Percentiles rank a stretch among this genome's conserved stretches.
Evolutionary conservation across 2,329 filamentous ascomycete species (phyloP).

Genomic region (Microdochium paspali): DNA sequence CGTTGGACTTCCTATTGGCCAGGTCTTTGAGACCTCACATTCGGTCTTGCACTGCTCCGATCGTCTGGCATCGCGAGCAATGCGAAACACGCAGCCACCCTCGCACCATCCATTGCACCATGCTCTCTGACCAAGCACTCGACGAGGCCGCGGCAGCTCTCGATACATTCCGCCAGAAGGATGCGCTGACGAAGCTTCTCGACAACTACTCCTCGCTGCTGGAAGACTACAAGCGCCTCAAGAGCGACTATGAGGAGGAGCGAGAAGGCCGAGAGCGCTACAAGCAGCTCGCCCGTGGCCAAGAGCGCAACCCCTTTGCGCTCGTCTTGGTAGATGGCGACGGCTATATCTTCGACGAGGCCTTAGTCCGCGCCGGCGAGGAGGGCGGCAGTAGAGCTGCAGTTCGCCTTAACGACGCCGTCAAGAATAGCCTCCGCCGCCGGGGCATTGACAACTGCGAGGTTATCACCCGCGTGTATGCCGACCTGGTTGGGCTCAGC

Average conservation of each 20-base stretch:
- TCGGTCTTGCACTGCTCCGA: no score
- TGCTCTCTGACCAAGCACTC: slow-evolving; percentile 17
- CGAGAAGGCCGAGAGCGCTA: slow-evolving; percentile 42
- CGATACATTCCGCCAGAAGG: slow-evolving; percentile 18
- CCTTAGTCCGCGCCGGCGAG: slow-evolving; percentile 32
- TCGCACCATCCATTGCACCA: no score
- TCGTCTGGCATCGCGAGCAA: no score
- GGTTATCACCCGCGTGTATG: slow-evolving; percentile 45
- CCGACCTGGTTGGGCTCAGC: slow-evolving; percentile 43
- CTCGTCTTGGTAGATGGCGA: slow-evolving; percentile 54
- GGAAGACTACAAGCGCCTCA: slow-evolving; percentile 43
- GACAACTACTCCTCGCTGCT: slow-evolving; percentile 30
- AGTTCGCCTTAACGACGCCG: slow-evolving; percentile 37
- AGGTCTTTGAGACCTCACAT: no score
- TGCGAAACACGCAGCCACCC: no score
- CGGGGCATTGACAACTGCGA: slow-evolving; percentile 38
- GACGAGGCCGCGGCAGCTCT: slow-evolving; percentile 16
- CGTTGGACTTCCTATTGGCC: no score
- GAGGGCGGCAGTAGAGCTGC: slow-evolving; percentile 48
- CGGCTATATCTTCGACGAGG: slow-evolving; percentile 46
- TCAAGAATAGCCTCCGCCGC: slow-evolving; percentile 37
- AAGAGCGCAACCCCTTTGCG: slow-evolving; percentile 47
- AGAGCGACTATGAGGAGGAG: slow-evolving; percentile 48
- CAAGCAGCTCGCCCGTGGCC: slow-evolving; percentile 38
- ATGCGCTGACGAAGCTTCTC: slow-evolving; percentile 18